Evolutionary conservation across 2,329 filamentous ascomycete genomes (phyloP).

Genomic region (Beauveria rudraprayagi): DNA sequence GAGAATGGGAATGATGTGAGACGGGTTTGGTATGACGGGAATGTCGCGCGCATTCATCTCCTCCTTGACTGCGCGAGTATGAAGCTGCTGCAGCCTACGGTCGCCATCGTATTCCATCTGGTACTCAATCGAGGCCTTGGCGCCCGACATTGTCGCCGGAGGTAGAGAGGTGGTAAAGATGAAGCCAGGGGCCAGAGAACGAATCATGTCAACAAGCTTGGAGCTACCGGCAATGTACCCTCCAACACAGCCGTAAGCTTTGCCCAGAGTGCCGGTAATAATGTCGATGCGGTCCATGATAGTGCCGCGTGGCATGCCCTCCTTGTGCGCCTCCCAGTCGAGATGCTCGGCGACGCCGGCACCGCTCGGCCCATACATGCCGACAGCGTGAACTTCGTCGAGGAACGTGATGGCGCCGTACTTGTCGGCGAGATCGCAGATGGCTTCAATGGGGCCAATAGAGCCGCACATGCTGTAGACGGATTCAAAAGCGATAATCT

Average conservation of each 20-base stretch:
- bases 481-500: slow-evolving; percentile 98
- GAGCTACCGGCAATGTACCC: slow-evolving; percentile 91
- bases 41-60: slow-evolving; percentile 72
- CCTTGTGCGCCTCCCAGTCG: slow-evolving; percentile 79
- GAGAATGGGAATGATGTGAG: slow-evolving; percentile 88
- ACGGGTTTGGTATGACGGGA: slow-evolving; percentile 94
- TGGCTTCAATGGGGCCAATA: slow-evolving; percentile 89
- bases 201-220: slow-evolving; percentile 83
- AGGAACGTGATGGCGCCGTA: slow-evolving; percentile 96
- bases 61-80: slow-evolving; percentile 91
- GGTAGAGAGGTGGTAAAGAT: slow-evolving; percentile 98
- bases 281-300: slow-evolving; percentile 96
- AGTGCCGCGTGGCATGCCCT: slow-evolving; percentile 68
- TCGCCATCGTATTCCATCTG: slow-evolving; percentile 81
- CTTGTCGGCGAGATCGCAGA: slow-evolving; percentile 93
- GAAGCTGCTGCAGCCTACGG: slow-evolving; percentile 85
- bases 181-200: slow-evolving; percentile 91
- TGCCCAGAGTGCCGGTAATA: slow-evolving; percentile 93
- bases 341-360: slow-evolving; percentile 96
- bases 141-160: slow-evolving; percentile 93
- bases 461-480: slow-evolving; percentile 99
- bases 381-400: slow-evolving; percentile 97
- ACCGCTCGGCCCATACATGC: slow-evolving; percentile 96
- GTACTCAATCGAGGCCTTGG: slow-evolving; percentile 85
- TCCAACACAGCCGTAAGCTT: slow-evolving; percentile 95